Evolutionary conservation across 1,139 yeast genomes (phyloP).

Genomic region (Nakaseomyces bracarensis): DNA sequence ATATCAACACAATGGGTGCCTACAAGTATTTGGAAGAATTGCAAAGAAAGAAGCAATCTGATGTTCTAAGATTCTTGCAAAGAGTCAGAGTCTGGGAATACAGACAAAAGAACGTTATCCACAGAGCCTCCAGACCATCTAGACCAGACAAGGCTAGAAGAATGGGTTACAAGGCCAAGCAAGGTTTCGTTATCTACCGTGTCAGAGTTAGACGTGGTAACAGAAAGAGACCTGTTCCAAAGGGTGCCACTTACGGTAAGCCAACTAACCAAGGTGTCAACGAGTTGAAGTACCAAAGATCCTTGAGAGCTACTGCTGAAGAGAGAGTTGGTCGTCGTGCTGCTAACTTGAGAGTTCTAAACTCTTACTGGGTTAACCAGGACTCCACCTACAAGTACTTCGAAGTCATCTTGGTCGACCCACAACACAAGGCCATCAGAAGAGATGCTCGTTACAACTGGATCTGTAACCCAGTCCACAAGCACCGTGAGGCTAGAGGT

Average conservation of each 20-base stretch:
- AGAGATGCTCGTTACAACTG: constrained; percentile 99
- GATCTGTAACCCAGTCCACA: constrained; percentile 99
- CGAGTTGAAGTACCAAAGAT: constrained; percentile 99
- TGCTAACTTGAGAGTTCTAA: constrained; percentile 96
- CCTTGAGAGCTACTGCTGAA: constrained; percentile 96
- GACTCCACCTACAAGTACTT: constrained; percentile 99
- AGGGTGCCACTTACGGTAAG: constrained; percentile 99
- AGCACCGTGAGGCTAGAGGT: constrained; percentile 99
- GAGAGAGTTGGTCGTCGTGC: constrained; percentile 99
- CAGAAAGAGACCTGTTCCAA: constrained; percentile 99
- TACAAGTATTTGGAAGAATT: constrained; percentile 99
- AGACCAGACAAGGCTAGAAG: constrained; percentile 99
- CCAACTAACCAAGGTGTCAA: constrained; percentile 99
- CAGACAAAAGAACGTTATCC: constrained; percentile 98
- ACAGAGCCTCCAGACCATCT: constrained; percentile 98
- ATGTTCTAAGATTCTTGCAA: constrained; percentile 95
- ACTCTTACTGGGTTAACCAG: constrained; percentile 99
- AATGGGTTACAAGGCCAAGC: constrained; percentile 99
- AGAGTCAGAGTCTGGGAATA: constrained; percentile 99
- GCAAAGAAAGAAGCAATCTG: constrained; percentile 99
- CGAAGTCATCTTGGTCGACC: constrained; percentile 95
- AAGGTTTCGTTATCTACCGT: constrained; percentile 98
- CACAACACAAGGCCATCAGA: constrained; percentile 98
- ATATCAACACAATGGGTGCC: constrained; percentile 73
- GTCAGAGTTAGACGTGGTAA: constrained; percentile 99